These are phyloP conservation scores for Articulospora tetracladia DNA, from an alignment of 495 filamentous ascomycete genomes.

Conservation along the genomic window DNA sequence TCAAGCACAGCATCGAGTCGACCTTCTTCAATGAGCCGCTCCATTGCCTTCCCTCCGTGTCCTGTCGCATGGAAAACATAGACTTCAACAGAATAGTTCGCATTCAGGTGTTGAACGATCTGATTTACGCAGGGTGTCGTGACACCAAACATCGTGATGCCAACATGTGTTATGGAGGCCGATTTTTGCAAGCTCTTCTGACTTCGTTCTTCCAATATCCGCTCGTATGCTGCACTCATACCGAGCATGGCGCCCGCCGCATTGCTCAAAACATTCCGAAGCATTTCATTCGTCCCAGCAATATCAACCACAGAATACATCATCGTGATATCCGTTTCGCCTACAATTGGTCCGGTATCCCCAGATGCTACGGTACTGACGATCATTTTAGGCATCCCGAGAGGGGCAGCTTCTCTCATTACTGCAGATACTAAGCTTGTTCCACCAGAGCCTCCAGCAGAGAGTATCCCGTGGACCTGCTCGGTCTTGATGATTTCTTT, in stretches of 20 bases:
- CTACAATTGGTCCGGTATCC: slow-evolving; percentile 53
- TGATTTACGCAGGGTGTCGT: slow-evolving; percentile 58
- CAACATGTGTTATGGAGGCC: slow-evolving; percentile 38
- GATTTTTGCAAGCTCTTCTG: slow-evolving; percentile 16
- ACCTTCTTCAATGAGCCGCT: slow-evolving; percentile 50
- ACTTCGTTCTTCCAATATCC: neutral
- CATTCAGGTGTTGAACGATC: slow-evolving; percentile 42
- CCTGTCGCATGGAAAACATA: slow-evolving; percentile 70
- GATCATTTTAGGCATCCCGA: slow-evolving; percentile 66
- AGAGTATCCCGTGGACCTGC: slow-evolving; percentile 50
- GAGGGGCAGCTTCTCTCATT: slow-evolving; percentile 54
- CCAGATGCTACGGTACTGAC: slow-evolving; percentile 65
- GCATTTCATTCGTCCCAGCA: slow-evolving; percentile 56
- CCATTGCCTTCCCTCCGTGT: slow-evolving; percentile 62
- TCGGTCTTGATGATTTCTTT: slow-evolving; percentile 27
- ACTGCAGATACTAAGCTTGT: slow-evolving; percentile 52
- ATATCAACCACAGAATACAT: slow-evolving; percentile 71
- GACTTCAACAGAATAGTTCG: slow-evolving; percentile 40
- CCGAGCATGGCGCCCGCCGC: slow-evolving; percentile 55
- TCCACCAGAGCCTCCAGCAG: slow-evolving; percentile 54
- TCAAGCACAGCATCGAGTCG: slow-evolving; percentile 61
- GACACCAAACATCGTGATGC: slow-evolving; percentile 72
- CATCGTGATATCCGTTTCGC: slow-evolving; percentile 63
- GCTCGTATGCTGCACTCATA: slow-evolving; percentile 45
- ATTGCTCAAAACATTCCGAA: slow-evolving; percentile 53